phyloP scores from a whole-genome alignment of 305 asterid species.

The Lippia alba region DNA sequence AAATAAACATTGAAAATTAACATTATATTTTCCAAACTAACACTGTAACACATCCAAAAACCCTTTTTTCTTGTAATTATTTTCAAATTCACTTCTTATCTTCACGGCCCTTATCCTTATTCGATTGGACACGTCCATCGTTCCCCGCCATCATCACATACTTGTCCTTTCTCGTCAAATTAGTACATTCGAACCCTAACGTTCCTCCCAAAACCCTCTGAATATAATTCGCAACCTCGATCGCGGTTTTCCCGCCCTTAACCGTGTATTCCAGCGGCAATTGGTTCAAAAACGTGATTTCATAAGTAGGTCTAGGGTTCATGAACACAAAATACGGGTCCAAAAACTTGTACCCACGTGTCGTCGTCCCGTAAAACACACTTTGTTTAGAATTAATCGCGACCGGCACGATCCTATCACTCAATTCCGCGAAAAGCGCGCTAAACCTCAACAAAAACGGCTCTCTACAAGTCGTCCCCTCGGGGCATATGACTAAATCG shows the following conservation, averaged over 20 bases:
- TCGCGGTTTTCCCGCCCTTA: constrained; percentile 67
- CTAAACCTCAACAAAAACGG: constrained; percentile 81
- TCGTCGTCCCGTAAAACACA: constrained; percentile 83
- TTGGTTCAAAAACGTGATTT: constrained; percentile 73
- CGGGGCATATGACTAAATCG: constrained; percentile 84
- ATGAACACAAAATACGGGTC: constrained; percentile 93
- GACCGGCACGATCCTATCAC: constrained; percentile 85
- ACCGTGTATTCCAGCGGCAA: constrained; percentile 66
- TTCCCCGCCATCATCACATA: constrained; percentile 87
- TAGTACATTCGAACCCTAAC: constrained; percentile 84
- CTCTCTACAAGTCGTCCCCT: constrained; percentile 91
- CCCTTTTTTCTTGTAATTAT: too few relatives aligned
- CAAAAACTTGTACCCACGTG: constrained; percentile 68
- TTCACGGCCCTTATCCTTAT: constrained; percentile 39
- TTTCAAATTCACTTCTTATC: constrained; percentile 22
- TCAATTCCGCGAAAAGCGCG: constrained; percentile 85
- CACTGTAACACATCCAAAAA: too few relatives aligned
- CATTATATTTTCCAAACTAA: too few relatives aligned
- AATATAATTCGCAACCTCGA: constrained; percentile 83
- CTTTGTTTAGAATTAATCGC: constrained; percentile 74
- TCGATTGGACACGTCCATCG: constrained; percentile 62
- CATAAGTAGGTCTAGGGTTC: constrained; percentile 91
- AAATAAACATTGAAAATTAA: too few relatives aligned
- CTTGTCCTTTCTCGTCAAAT: constrained; percentile 83
- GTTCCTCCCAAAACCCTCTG: constrained; percentile 84